Evolutionary conservation across 768 basidiomycete genomes (phyloP), one percentile per base, ranked within the genome.

Genomic region (Mycena chlorophos): DNA sequence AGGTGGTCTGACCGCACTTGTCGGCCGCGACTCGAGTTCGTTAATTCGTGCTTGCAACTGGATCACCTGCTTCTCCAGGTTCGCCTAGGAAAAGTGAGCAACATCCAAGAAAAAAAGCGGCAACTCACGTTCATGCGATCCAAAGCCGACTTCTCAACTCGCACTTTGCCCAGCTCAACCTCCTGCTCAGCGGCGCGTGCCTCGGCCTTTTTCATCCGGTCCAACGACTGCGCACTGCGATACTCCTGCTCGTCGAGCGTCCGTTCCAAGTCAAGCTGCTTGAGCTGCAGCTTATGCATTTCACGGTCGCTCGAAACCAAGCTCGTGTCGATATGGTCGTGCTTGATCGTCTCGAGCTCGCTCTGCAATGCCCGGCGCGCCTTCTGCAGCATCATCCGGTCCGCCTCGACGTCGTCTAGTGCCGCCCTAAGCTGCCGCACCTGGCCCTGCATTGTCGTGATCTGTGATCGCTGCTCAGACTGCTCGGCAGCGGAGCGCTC

Each of bases 391-490:
- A 91, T 77, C 6, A 83, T 76, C 2, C 91, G 80, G 61, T 93
- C 91, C 2, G 89, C 84, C 66, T 94, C 92, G 3, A 89, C 89
- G 55, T 94, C 92, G 64, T 93, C 89, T 58, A 94, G 73, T 16
- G 92, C 88, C 23, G 80, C 73, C 6, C 91, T 85, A 26, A 94
- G 77, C 64, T 94, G 89, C 38, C 89, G 85, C 51, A 91, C 89
- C 78, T 94, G 91, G 1, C 89, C 89, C 64, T 93, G 89, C 16
- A 93, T 78, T 2, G 87, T 80, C 26, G 90, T 87, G 43, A 94
- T 92, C 58, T 92, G 92, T 0, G 86, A 75, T 66, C 92, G 91
- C 62, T 93, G 92, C 62, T 93, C 91, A 0, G 84, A 74, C 63
- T 91, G 90, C 0, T 82, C 86, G 37, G 79, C 79, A 1, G 78